Evolutionary conservation across 495 filamentous ascomycete genomes (phyloP), one percentile per base, ranked within the genome.

Genomic region (Delitschia confertaspora): DNA sequence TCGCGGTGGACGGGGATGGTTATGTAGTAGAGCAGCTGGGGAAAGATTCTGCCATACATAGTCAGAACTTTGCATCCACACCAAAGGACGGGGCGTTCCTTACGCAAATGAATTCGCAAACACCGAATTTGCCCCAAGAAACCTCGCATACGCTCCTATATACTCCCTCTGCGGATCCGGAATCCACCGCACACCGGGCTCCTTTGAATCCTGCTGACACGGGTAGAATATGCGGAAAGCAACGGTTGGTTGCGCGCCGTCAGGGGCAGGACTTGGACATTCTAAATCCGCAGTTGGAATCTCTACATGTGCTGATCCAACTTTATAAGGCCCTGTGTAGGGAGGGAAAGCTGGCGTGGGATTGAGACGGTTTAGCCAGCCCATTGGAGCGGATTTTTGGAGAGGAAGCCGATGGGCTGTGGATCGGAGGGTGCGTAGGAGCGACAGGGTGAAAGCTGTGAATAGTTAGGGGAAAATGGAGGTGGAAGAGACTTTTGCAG

Each of bases 211-310:
- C 4, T 67, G 60, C 32, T 65, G 60, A 24, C 75, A 75, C 3
- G 84, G 84, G 56, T 89, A 88, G 66, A 81, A 89, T 24, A 86
- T 67, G 17, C 83, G 70, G 62, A 83, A 88, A 35, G 77, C 76
- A 29, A 87, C 62, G 4, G 84, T 89, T 10, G 74, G 60, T 62
- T 58, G 19, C 66, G 57, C 3, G 74, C 66, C 3, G 42, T 22
- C n/a, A 32, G 78, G 77, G 1, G 67, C 53, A 62, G 55, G 65
- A 20, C 63, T 65, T 0, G 74, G 70, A 0, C 70, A 65, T 3
- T 68, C 61, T 9, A 88, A 65, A 13, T 80, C 70, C 3, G 70
- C 56, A 16, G 76, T 68, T 31, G 83, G 78, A 21, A 88, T 71
- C 62, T 89, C 84, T 42, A 86, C 64, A 49, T 88, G 84, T 33